A percentile compares a stretch with the other conserved stretches of the same genome.
phyloP scores from a whole-genome alignment of 2,329 filamentous ascomycete genomes.

The Exophiala alcalophila region DNA sequence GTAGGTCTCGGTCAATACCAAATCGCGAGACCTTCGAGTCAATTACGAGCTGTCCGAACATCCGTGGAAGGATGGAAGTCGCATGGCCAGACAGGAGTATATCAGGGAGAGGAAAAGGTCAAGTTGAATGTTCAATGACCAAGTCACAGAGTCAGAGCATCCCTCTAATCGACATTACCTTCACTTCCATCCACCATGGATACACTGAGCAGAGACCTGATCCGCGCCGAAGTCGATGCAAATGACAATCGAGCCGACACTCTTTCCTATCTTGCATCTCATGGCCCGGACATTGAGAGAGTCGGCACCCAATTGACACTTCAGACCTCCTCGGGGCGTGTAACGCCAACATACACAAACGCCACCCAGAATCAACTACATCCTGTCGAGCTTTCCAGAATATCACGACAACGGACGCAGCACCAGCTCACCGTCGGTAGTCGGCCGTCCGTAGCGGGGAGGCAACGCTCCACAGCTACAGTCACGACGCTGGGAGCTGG shows the following conservation, averaged over 20 bases:
- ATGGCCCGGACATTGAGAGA: constrained; percentile 18
- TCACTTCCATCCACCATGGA: constrained; percentile 15
- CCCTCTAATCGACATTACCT: no score
- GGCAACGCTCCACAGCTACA: constrained; percentile 31
- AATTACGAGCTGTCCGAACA: no score
- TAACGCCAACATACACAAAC: constrained; percentile 10
- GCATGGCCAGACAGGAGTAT: no score
- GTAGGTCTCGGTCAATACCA: no score
- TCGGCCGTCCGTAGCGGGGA: constrained; percentile 37
- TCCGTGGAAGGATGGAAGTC: no score
- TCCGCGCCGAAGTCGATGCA: constrained; percentile 17
- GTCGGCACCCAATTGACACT: constrained; percentile 5
- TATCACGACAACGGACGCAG: constrained; percentile 19
- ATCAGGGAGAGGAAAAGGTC: no score
- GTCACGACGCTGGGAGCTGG: constrained; percentile 49
- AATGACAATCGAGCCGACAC: constrained; percentile 10
- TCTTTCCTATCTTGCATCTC: constrained; percentile 13
- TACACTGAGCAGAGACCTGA: constrained; percentile 11
- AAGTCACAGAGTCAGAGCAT: no score
- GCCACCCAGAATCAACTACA: constrained; percentile 8
- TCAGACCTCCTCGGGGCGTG: neutral
- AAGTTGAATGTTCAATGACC: no score
- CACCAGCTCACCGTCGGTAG: constrained; percentile 37
- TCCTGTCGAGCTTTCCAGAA: constrained; percentile 10
- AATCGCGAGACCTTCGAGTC: no score